A percentile compares a stretch with the other conserved stretches of the same genome.
Evolutionary conservation across 2,329 filamentous ascomycete species (phyloP).

Genomic region (Colletotrichum endophyticum): DNA sequence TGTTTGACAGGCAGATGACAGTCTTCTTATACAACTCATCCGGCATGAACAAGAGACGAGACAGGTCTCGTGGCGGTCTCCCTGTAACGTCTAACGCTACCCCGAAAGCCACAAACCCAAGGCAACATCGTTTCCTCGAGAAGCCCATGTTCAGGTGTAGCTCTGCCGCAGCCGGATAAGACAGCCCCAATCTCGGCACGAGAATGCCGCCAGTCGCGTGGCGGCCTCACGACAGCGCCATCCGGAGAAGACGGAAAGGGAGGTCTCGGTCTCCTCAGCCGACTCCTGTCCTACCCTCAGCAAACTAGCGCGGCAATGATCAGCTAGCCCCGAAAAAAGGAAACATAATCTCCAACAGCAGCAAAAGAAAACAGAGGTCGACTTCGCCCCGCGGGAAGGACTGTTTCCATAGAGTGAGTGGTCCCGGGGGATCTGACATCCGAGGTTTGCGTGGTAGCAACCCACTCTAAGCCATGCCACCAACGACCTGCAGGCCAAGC

Average conservation of each 20-base stretch:
- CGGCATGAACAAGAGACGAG: background rate
- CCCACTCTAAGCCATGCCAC: background rate
- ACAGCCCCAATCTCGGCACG: background rate
- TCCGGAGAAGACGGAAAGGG: background rate
- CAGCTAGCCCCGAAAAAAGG: background rate
- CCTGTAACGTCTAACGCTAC: background rate
- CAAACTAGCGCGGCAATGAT: background rate
- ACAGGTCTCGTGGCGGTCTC: background rate
- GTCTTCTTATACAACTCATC: background rate
- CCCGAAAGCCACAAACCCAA: background rate
- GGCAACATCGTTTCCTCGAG: background rate
- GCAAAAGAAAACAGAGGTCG: background rate
- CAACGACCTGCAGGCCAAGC: background rate
- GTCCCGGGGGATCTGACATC: constrained; percentile 13
- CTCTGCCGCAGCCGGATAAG: background rate
- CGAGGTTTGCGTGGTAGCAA: background rate
- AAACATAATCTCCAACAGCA: background rate
- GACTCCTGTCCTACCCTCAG: background rate
- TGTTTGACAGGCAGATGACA: background rate
- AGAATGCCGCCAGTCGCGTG: background rate
- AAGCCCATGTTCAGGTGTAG: background rate
- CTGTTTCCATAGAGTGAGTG: background rate
- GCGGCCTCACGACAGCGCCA: background rate
- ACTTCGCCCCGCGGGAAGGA: background rate
- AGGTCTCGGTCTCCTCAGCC: background rate